Conservation (phyloP, 1,139 yeast genomes). For the Debaryomyces robertsiae region DNA sequence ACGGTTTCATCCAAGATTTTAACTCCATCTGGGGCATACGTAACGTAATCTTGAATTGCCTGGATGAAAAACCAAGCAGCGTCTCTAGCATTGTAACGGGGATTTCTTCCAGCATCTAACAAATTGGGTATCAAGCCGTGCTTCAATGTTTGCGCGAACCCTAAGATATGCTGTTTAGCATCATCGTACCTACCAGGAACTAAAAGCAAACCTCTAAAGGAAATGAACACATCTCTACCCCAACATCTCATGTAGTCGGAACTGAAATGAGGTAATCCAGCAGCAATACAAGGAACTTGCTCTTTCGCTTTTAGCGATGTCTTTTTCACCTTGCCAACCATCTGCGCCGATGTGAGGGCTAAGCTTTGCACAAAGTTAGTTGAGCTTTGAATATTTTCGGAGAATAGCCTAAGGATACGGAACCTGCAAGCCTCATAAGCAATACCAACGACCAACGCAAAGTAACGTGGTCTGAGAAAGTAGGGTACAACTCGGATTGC, state of each 20-base stretch:
- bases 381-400: constrained; percentile 55
- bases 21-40: constrained; percentile 68
- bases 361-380: constrained; percentile 78
- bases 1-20: constrained; percentile 70
- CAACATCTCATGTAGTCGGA: constrained; percentile 93
- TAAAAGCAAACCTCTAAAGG: constrained; percentile 78
- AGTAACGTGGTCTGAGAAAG: constrained; percentile 82
- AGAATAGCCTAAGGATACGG: constrained; percentile 62
- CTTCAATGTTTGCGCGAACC: constrained; percentile 87
- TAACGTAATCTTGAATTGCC: constrained; percentile 79
- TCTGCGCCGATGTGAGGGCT: constrained; percentile 82
- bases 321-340: constrained; percentile 74
- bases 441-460: constrained; percentile 75
- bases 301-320: constrained; percentile 74
- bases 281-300: constrained; percentile 79
- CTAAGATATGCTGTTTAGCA: constrained; percentile 79
- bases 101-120: constrained; percentile 89
- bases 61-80: constrained; percentile 96
- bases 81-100: constrained; percentile 94
- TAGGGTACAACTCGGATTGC: constrained; percentile 70
- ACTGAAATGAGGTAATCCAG: constrained; percentile 94
- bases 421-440: constrained; percentile 81
- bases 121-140: constrained; percentile 95
- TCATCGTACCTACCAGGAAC: constrained; percentile 78
- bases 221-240: constrained; percentile 95